A percentile compares a stretch with the other conserved stretches of the same genome.
Conservation (phyloP, 176 grass and related monocot species). For the Carex pumila region DNA sequence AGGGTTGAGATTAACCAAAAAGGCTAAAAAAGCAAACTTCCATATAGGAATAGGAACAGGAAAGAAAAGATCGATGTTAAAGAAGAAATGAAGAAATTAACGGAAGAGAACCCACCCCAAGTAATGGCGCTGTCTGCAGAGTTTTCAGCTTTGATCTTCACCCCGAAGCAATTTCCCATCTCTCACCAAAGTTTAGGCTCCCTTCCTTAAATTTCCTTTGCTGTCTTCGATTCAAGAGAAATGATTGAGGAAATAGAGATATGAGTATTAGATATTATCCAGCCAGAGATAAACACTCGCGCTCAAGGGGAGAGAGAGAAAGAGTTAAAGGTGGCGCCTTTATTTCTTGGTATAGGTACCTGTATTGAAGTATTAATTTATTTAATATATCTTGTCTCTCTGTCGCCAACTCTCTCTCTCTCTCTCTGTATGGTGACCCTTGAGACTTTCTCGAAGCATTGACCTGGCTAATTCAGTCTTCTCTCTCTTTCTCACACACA, state of each 20-base stretch:
- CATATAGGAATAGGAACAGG: neutral
- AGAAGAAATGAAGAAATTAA: neutral
- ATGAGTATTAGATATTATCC: neutral
- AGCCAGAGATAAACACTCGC: neutral
- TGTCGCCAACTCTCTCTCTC: neutral
- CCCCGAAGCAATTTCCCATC: conserved; percentile 21
- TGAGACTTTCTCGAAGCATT: conserved; percentile 1
- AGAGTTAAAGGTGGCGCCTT: conserved; percentile 11
- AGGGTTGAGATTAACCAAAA: neutral
- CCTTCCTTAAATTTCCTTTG: neutral
- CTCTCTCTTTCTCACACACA: neutral
- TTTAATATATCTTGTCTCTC: conserved; percentile 2
- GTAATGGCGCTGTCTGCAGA: conserved; percentile 14
- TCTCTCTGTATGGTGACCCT: neutral
- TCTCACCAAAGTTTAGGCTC: neutral
- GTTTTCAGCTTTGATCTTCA: conserved; percentile 23
- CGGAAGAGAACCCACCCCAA: conserved; percentile 8
- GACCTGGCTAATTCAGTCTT: conserved; percentile 11
- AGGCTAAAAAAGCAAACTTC: neutral
- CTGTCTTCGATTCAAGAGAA: neutral
- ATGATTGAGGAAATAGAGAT: neutral
- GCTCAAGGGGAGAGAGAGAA: neutral
- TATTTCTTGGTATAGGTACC: neutral
- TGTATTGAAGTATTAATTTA: neutral
- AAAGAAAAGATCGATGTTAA: neutral